Evolutionary conservation across 352 stramenopile genomes (phyloP).

Genomic region (Pythium phragmitis): DNA sequence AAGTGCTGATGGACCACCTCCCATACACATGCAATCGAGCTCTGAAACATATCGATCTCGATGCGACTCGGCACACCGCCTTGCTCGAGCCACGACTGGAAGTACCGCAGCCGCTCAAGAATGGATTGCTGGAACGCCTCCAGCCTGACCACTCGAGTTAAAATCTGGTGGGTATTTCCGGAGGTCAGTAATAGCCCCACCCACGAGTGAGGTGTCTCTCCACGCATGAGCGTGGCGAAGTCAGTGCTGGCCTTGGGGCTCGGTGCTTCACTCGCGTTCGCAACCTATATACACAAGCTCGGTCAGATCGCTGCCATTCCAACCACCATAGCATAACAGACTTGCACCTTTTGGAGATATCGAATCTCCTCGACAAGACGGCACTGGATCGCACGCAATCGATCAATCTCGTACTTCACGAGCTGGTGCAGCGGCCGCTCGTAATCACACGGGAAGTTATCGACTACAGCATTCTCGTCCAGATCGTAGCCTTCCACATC

Average conservation of each 20-base stretch:
- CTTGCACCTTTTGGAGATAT: constrained; percentile 19
- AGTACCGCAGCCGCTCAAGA: constrained; percentile 35
- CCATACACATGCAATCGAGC: constrained; percentile 32
- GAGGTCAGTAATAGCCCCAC: not conserved
- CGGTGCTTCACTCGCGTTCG: constrained; percentile 4
- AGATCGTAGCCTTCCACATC: constrained; percentile 23
- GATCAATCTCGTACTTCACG: constrained; percentile 18
- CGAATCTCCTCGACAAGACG: constrained; percentile 14
- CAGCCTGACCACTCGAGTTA: constrained; percentile 16
- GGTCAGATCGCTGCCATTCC: not conserved
- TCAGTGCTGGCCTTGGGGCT: not conserved
- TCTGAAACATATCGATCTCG: constrained; percentile 43
- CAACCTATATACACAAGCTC: constrained; percentile 4
- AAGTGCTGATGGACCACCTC: constrained; percentile 63
- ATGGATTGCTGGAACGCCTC: constrained; percentile 39
- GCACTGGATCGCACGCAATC: not conserved
- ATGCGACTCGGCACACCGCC: constrained; percentile 29
- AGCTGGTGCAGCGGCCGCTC: constrained; percentile 27
- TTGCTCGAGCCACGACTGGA: constrained; percentile 35
- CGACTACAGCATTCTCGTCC: not conserved
- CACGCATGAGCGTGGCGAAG: constrained; percentile 8
- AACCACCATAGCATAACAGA: not conserved
- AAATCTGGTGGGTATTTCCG: not conserved
- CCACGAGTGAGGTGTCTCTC: constrained; percentile 11
- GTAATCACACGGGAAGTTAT: constrained; percentile 24